phyloP scores from a whole-genome alignment of 2,329 filamentous ascomycete species.

The Davidsoniella virescens region DNA sequence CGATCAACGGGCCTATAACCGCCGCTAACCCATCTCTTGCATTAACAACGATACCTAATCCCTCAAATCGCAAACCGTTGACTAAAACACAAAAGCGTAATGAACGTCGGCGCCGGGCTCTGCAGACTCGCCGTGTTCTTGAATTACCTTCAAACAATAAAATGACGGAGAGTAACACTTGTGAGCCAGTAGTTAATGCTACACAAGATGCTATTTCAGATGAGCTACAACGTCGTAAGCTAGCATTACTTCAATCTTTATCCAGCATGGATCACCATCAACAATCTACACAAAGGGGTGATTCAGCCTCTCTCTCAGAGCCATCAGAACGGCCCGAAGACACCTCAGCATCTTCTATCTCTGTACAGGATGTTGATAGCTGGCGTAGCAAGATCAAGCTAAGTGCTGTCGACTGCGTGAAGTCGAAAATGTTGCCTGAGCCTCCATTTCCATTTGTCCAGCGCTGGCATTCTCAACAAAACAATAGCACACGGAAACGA shows the following conservation, averaged over 20 bases:
- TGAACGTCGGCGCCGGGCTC: slow-evolving; percentile 3
- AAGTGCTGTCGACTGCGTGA: slow-evolving; percentile 67
- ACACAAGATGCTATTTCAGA: no score
- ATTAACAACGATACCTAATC: no score
- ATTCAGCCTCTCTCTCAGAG: no score
- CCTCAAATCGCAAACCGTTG: not conserved
- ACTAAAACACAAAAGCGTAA: slow-evolving; percentile 12
- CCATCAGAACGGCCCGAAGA: no score
- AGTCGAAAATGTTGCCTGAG: slow-evolving; percentile 49
- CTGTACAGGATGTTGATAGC: slow-evolving; percentile 25
- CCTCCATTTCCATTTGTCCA: slow-evolving; percentile 85
- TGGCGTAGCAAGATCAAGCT: slow-evolving; percentile 65
- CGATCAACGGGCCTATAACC: no score
- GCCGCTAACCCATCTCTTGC: not conserved
- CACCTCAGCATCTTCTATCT: no score
- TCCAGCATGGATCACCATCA: slow-evolving; percentile 19
- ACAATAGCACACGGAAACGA: slow-evolving; percentile 39
- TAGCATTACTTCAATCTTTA: slow-evolving; percentile 24
- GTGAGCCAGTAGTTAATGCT: no score
- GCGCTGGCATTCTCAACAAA: slow-evolving; percentile 59
- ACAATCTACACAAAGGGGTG: no score
- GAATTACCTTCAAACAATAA: no score
- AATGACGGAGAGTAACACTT: no score
- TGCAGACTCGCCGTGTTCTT: not conserved
- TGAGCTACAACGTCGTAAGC: not conserved